Conservation (phyloP, 2,329 filamentous ascomycete genomes). For the Magnaporthales sp. region DNA sequence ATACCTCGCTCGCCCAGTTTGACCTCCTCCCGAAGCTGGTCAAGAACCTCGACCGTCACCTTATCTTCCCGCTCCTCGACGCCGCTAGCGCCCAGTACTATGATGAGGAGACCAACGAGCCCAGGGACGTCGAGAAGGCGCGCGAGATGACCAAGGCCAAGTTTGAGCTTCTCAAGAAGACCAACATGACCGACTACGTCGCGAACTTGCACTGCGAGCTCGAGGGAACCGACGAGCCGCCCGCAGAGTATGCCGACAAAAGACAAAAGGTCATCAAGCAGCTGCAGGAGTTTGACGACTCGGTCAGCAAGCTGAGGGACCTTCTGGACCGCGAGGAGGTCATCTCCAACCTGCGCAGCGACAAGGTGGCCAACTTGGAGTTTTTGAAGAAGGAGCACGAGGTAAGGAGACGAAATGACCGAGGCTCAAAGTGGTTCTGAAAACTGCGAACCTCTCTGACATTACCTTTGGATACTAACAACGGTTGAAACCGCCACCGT, state of each 20-base stretch:
- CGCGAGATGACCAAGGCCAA: conserved; percentile 76
- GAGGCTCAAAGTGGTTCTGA: background rate
- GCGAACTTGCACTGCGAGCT: conserved; percentile 86
- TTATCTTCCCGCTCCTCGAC: conserved; percentile 94
- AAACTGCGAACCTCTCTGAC: background rate
- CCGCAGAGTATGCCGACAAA: conserved; percentile 82
- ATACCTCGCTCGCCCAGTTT: conserved; percentile 17
- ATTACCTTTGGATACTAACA: background rate
- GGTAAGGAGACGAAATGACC: conserved; percentile 38
- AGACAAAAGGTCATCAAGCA: conserved; percentile 78
- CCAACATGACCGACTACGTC: conserved; percentile 98
- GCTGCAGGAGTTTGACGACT: conserved; percentile 76
- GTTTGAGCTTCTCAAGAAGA: conserved; percentile 89
- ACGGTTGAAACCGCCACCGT: background rate
- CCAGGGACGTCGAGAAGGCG: conserved; percentile 43
- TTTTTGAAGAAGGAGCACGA: conserved; percentile 95
- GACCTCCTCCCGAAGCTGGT: conserved; percentile 76
- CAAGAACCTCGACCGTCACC: conserved; percentile 85
- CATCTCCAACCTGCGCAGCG: conserved; percentile 80
- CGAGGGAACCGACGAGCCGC: conserved; percentile 67
- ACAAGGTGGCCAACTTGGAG: conserved; percentile 98
- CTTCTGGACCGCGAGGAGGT: conserved; percentile 84
- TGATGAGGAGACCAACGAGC: conserved; percentile 49
- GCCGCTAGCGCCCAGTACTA: conserved; percentile 78
- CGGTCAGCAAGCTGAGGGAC: conserved; percentile 81